A percentile compares a stretch with the other conserved stretches of the same genome.
These are phyloP conservation scores for Heterobasidion parviporum DNA, from an alignment of 1,284 basidiomycete genomes.

Conservation along the genomic window DNA sequence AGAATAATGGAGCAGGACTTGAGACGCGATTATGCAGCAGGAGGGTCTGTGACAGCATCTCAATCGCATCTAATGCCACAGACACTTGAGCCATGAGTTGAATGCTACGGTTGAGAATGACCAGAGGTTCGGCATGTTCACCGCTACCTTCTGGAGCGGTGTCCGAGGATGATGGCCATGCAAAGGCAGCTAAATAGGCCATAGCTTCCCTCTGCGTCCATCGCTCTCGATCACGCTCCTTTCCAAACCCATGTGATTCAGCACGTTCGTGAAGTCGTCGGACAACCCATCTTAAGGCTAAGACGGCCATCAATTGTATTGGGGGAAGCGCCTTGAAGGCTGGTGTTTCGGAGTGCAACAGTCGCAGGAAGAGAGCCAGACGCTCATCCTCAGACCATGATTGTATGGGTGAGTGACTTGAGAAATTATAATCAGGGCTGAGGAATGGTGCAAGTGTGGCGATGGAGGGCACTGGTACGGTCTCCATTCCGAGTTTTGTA, in stretches of 20 bases:
- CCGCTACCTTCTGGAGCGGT: not conserved
- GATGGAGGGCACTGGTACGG: slow-evolving; percentile 43
- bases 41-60: slow-evolving; percentile 52
- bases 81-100: slow-evolving; percentile 66
- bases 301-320: slow-evolving; percentile 36
- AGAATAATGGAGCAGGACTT: slow-evolving; percentile 39
- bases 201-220: slow-evolving; percentile 65
- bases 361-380: slow-evolving; percentile 46
- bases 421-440: slow-evolving; percentile 12
- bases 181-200: slow-evolving; percentile 52
- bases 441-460: slow-evolving; percentile 35
- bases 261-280: slow-evolving; percentile 40
- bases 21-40: slow-evolving; percentile 41
- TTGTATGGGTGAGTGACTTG: slow-evolving; percentile 21
- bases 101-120: slow-evolving; percentile 50
- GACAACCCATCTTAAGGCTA: slow-evolving; percentile 57
- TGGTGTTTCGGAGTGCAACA: slow-evolving; percentile 47
- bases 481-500: slow-evolving; percentile 51
- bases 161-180: slow-evolving; percentile 13
- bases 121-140: slow-evolving; percentile 16
- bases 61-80: slow-evolving; percentile 49
- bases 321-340: slow-evolving; percentile 37
- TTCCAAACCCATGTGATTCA: slow-evolving; percentile 33
- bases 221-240: slow-evolving; percentile 49
- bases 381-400: slow-evolving; percentile 45